Evolutionary conservation across 2,329 filamentous ascomycete genomes (phyloP).

Genomic region (Aureobasidium sp.): DNA sequence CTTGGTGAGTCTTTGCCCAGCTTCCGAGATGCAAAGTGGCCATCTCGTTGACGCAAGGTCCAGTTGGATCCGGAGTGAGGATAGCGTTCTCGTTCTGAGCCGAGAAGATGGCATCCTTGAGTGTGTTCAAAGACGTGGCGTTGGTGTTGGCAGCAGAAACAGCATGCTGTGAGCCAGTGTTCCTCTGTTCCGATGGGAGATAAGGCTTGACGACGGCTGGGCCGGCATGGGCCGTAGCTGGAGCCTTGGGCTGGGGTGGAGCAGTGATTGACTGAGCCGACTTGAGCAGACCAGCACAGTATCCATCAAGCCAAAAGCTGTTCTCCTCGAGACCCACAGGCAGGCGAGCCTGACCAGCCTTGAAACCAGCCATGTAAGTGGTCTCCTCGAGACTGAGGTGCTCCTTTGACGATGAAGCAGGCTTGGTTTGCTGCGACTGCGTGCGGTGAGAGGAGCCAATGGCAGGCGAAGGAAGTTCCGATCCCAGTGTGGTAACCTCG

Average conservation of each 20-base stretch:
- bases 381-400: background rate
- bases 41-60: constrained; percentile 19
- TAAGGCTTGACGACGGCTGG: background rate
- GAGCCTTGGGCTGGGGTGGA: background rate
- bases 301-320: constrained; percentile 25
- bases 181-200: background rate
- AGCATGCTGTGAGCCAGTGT: background rate
- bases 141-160: constrained; percentile 17
- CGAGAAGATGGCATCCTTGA: constrained; percentile 24
- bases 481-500: background rate
- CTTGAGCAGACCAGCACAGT: constrained; percentile 25
- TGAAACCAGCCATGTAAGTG: constrained; percentile 25
- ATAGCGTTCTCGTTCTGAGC: constrained; percentile 26
- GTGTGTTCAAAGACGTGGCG: constrained; percentile 19
- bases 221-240: background rate
- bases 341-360: constrained; percentile 23
- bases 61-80: constrained; percentile 21
- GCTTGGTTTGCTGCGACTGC: background rate
- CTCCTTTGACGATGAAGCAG: background rate
- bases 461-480: background rate
- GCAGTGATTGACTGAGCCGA: constrained; percentile 10
- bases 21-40: constrained; percentile 20
- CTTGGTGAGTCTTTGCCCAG: constrained; percentile 21
- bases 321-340: constrained; percentile 18
- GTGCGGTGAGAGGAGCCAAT: background rate